A percentile compares a stretch with the other conserved stretches of the same genome.
Conservation (phyloP, 1,284 basidiomycete species). For the Tilletia walkeri region DNA sequence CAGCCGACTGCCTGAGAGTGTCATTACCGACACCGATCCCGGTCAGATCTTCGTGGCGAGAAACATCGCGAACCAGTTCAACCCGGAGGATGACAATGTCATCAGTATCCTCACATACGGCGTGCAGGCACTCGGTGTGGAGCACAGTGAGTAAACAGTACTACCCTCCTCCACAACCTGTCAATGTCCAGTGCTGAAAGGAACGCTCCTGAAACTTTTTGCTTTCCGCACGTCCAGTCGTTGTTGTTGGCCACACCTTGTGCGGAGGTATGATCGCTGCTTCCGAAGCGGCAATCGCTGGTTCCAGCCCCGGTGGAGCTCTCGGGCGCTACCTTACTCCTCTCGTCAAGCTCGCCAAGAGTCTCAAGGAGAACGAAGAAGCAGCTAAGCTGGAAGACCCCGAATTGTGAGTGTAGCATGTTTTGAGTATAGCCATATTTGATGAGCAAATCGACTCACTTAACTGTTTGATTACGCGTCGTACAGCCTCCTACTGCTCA, state of each 20-base stretch:
- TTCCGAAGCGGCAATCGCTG: slow-evolving; percentile 32
- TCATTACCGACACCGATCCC: slow-evolving; percentile 45
- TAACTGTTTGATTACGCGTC: background rate
- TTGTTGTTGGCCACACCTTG: slow-evolving; percentile 61
- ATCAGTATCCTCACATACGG: slow-evolving; percentile 79
- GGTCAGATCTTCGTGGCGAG: slow-evolving; percentile 55
- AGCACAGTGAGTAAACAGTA: slow-evolving; percentile 67
- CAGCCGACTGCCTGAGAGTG: slow-evolving; percentile 60
- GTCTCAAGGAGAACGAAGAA: slow-evolving; percentile 18
- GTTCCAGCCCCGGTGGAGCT: slow-evolving; percentile 19
- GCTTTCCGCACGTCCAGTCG: slow-evolving; percentile 60
- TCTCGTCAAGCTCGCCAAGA: slow-evolving; percentile 38
- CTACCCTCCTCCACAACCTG: background rate
- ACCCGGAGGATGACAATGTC: slow-evolving; percentile 72
- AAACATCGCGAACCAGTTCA: slow-evolving; percentile 63
- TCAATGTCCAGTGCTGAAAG: background rate
- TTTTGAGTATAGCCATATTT: background rate
- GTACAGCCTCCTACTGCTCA: slow-evolving; percentile 23
- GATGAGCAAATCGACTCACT: background rate
- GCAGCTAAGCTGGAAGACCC: slow-evolving; percentile 20
- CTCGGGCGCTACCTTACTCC: slow-evolving; percentile 48
- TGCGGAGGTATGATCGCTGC: slow-evolving; percentile 58
- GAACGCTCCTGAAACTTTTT: background rate
- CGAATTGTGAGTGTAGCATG: background rate
- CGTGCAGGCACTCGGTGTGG: slow-evolving; percentile 72